phyloP scores from a whole-genome alignment of 106 monocot species.

The Platanthera guangdongensis region DNA sequence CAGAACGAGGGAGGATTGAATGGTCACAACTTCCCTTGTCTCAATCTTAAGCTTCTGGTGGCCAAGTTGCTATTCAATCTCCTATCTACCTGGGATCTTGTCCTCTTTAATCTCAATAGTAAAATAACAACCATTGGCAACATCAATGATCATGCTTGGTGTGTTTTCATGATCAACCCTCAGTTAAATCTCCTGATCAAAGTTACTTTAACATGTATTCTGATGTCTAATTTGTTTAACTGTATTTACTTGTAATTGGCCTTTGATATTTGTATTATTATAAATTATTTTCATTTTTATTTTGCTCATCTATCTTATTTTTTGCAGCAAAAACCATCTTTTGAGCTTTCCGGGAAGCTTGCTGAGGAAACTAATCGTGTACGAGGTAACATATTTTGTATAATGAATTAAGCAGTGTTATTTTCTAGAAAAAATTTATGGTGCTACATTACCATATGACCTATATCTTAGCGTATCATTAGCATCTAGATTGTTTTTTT shows the following conservation, averaged over 20 bases:
- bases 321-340: slow-evolving; percentile 87
- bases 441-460: background rate
- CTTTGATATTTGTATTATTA: background rate
- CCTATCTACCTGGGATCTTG: no score
- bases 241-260: background rate
- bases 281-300: background rate
- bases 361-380: slow-evolving; percentile 94
- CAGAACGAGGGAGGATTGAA: no score
- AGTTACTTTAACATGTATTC: slow-evolving; percentile 2
- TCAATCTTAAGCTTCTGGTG: no score
- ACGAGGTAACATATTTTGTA: slow-evolving; percentile 43
- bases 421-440: background rate
- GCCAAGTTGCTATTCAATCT: no score
- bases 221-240: background rate
- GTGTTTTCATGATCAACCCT: no score
- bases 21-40: no score
- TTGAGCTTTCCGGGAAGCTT: slow-evolving; percentile 97
- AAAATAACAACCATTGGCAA: no score
- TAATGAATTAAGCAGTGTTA: background rate
- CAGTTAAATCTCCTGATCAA: background rate
- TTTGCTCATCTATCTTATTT: background rate
- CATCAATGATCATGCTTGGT: no score
- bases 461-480: background rate
- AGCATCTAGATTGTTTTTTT: background rate
- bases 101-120: no score